Evolutionary conservation across 1,284 basidiomycete species (phyloP).

Genomic region (Puccinia hordei): DNA sequence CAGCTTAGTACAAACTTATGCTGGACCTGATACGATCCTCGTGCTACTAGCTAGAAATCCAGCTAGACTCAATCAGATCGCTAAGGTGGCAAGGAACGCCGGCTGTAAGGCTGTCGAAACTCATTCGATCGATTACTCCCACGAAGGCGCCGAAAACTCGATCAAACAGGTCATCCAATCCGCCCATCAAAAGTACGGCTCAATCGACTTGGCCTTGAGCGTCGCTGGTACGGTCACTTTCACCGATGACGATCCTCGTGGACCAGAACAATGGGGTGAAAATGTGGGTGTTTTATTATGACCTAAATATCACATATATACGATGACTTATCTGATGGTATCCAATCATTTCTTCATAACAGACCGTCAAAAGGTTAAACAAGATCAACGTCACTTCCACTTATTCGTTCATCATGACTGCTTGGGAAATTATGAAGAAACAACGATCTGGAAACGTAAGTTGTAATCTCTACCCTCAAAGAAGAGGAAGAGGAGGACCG

Average conservation of each 20-base stretch:
- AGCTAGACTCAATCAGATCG: conserved; percentile 36
- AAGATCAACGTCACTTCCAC: conserved; percentile 38
- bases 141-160: conserved; percentile 27
- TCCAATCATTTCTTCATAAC: too few species aligned
- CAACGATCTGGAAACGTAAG: conserved; percentile 48
- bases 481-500: neutral
- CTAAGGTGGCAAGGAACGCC: conserved; percentile 28
- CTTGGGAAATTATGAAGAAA: conserved; percentile 50
- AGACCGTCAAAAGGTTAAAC: conserved; percentile 46
- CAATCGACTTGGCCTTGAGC: conserved; percentile 37
- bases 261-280: conserved; percentile 44
- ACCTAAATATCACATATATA: too few species aligned
- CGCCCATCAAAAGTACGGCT: conserved; percentile 30
- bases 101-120: conserved; percentile 34
- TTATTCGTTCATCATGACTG: conserved; percentile 43
- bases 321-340: too few species aligned
- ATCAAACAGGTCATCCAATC: conserved; percentile 24
- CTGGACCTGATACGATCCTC: conserved; percentile 18
- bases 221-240: conserved; percentile 45
- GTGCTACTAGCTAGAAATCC: conserved; percentile 34
- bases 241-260: conserved; percentile 40
- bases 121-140: conserved; percentile 42
- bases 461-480: neutral
- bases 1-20: conserved; percentile 21
- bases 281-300: too few species aligned